These are phyloP conservation scores for Amylocarpus encephaloides DNA, from an alignment of 2,329 filamentous ascomycete species.

Conservation along the genomic window DNA sequence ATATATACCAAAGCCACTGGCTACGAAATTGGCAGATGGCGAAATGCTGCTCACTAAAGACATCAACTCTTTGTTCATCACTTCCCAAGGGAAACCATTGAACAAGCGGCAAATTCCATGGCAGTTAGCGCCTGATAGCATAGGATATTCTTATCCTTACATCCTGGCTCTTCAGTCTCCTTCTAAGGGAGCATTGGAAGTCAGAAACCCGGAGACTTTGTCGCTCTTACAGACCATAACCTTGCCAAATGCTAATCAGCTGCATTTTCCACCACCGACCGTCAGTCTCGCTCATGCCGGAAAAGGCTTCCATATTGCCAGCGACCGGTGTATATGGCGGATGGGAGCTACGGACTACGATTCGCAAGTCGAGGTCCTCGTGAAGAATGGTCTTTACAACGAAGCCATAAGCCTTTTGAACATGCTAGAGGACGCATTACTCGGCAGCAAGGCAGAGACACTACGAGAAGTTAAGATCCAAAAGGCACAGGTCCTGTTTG, in stretches of 20 bases:
- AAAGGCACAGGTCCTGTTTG: constrained; percentile 83
- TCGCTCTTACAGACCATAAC: constrained; percentile 82
- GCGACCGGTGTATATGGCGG: constrained; percentile 88
- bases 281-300: constrained; percentile 92
- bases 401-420: constrained; percentile 85
- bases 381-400: constrained; percentile 68
- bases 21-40: constrained; percentile 72
- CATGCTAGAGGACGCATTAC: constrained; percentile 87
- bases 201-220: constrained; percentile 86
- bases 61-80: constrained; percentile 89
- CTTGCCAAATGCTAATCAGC: constrained; percentile 71
- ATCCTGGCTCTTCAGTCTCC: constrained; percentile 80
- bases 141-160: constrained; percentile 96
- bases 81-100: constrained; percentile 72
- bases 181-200: constrained; percentile 77
- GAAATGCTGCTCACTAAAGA: constrained; percentile 95
- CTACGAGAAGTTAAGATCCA: constrained; percentile 83
- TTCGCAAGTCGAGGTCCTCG: constrained; percentile 76
- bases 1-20: constrained; percentile 85
- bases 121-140: constrained; percentile 77
- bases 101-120: constrained; percentile 89
- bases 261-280: constrained; percentile 89
- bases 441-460: constrained; percentile 74
- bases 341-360: constrained; percentile 94
- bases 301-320: constrained; percentile 90